Evolutionary conservation across 2,329 filamentous ascomycete genomes (phyloP).

Genomic region (Cryphonectria nitschkei): DNA sequence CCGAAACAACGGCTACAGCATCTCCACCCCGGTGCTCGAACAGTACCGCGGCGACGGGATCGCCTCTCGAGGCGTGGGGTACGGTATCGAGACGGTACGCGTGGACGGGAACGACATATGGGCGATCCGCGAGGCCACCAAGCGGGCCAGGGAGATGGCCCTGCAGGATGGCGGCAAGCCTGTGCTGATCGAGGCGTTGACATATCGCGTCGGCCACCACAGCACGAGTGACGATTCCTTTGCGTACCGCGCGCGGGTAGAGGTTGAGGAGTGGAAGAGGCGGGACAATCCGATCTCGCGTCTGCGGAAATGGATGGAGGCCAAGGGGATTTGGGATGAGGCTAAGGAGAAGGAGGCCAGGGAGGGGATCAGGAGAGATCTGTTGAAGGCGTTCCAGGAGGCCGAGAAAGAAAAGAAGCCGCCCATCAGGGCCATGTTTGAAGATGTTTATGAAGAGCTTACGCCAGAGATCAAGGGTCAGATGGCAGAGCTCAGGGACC

Average conservation of each 20-base stretch:
- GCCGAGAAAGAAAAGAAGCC: constrained; percentile 84
- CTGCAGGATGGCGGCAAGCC: constrained; percentile 80
- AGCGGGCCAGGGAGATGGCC: constrained; percentile 74
- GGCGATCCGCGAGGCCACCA: constrained; percentile 72
- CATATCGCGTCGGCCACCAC: constrained; percentile 94
- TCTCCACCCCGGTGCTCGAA: constrained; percentile 77
- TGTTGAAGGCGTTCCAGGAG: constrained; percentile 81
- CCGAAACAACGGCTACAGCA: constrained; percentile 83
- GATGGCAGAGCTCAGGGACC: constrained; percentile 72
- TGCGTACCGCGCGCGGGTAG: constrained; percentile 88
- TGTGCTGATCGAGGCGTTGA: constrained; percentile 92
- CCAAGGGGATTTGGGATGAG: constrained; percentile 82
- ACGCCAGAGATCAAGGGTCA: constrained; percentile 67
- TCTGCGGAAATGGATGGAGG: constrained; percentile 74
- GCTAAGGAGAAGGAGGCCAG: constrained; percentile 66
- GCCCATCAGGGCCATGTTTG: constrained; percentile 72
- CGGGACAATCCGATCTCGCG: constrained; percentile 44
- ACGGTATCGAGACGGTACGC: constrained; percentile 82
- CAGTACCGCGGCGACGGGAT: constrained; percentile 85
- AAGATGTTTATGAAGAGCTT: constrained; percentile 86
- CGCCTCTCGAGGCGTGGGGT: constrained; percentile 74
- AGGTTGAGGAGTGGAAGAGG: constrained; percentile 85
- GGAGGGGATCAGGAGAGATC: constrained; percentile 51
- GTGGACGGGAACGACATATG: constrained; percentile 85
- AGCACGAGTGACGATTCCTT: constrained; percentile 97